Evolutionary conservation across 352 stramenopile genomes (phyloP).

Genomic region (Pythium rhizo-oryzae): DNA sequence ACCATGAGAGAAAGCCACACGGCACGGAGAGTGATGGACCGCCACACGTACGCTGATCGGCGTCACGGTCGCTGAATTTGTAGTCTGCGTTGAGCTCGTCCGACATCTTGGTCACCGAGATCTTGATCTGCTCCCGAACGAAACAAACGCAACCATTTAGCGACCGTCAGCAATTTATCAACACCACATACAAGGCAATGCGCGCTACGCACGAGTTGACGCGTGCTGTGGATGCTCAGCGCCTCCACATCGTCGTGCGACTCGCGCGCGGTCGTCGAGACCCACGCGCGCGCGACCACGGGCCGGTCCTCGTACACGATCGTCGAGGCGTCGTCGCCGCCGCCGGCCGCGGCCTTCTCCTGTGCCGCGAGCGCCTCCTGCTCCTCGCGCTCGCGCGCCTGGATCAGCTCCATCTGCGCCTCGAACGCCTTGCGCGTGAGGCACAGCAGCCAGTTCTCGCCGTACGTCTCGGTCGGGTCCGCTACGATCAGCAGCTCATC

Average conservation of each 20-base stretch:
- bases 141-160: not conserved
- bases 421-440: conserved; percentile 71
- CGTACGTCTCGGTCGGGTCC: conserved; percentile 74
- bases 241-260: conserved; percentile 69
- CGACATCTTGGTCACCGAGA: conserved; percentile 82
- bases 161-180: not conserved
- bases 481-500: conserved; percentile 79
- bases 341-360: conserved; percentile 34
- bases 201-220: conserved; percentile 44
- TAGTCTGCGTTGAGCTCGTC: conserved; percentile 84
- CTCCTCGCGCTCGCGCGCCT: conserved; percentile 47
- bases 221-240: conserved; percentile 49
- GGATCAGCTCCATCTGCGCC: conserved; percentile 63
- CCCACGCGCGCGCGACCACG: conserved; percentile 60
- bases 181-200: not conserved
- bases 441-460: conserved; percentile 86
- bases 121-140: conserved; percentile 49
- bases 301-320: conserved; percentile 82
- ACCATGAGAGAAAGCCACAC: not conserved
- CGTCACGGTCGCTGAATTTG: conserved; percentile 84
- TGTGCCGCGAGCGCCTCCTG: conserved; percentile 44
- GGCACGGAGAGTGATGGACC: not conserved
- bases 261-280: conserved; percentile 51
- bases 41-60: conserved; percentile 59
- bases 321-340: conserved; percentile 49